Evolutionary conservation across 75 land plant genomes (phyloP).

Genomic region (Pinus taeda): DNA sequence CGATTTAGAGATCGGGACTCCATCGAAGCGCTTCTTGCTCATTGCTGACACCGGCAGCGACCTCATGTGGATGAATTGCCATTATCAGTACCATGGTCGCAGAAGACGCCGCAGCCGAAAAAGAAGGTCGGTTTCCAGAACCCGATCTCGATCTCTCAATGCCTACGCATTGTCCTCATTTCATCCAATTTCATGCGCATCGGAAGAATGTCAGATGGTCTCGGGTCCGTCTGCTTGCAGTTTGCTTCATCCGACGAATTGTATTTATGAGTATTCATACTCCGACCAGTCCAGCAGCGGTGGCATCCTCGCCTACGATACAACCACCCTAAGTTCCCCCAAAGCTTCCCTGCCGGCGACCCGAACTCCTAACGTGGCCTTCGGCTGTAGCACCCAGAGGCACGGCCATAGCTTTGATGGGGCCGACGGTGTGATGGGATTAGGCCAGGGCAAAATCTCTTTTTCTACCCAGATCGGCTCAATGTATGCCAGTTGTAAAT

Average conservation of each 20-base stretch:
- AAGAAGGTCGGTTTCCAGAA: not conserved
- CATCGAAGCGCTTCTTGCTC: constrained; percentile 43
- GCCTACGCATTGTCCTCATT: constrained; percentile 37
- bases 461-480: constrained; percentile 57
- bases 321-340: constrained; percentile 28
- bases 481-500: constrained; percentile 31
- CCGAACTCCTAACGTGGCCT: constrained; percentile 17
- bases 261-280: constrained; percentile 54
- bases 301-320: constrained; percentile 58
- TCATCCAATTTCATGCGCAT: constrained; percentile 38
- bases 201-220: constrained; percentile 27
- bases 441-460: constrained; percentile 65
- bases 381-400: constrained; percentile 61
- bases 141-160: constrained; percentile 11
- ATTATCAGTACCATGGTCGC: constrained; percentile 13
- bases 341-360: not conserved
- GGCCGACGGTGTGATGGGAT: constrained; percentile 57
- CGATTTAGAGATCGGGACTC: constrained; percentile 52
- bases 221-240: constrained; percentile 35
- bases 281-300: constrained; percentile 40
- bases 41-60: constrained; percentile 75
- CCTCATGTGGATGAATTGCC: constrained; percentile 54
- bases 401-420: constrained; percentile 46
- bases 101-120: constrained; percentile 3
- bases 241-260: constrained; percentile 41